phyloP scores from a whole-genome alignment of 345 rosid genomes.

The Populus deltoides region DNA sequence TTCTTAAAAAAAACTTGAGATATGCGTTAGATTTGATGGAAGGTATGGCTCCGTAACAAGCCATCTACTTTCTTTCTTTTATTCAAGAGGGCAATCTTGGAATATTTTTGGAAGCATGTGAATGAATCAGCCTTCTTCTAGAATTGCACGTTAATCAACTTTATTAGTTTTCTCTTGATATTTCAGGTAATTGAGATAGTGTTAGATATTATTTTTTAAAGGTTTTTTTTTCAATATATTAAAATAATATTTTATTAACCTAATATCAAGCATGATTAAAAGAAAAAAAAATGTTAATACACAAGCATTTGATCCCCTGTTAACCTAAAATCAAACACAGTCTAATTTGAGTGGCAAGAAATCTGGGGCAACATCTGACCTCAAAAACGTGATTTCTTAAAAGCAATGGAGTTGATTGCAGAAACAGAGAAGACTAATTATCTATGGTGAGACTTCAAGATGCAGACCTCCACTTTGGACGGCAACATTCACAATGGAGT shows the following conservation, averaged over 20 bases:
- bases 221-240: too few species aligned
- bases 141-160: too few species aligned
- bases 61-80: background rate
- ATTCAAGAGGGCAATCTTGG: background rate
- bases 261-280: too few species aligned
- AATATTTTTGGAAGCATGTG: background rate
- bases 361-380: background rate
- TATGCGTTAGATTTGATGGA: background rate
- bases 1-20: too few species aligned
- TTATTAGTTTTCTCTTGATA: too few species aligned
- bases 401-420: background rate
- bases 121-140: background rate
- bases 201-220: too few species aligned
- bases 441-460: background rate
- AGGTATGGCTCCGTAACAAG: background rate
- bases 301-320: too few species aligned
- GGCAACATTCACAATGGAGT: background rate
- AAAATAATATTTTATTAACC: too few species aligned
- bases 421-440: too few species aligned
- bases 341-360: background rate
- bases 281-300: too few species aligned
- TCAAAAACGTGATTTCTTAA: background rate
- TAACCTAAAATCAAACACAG: too few species aligned
- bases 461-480: background rate
- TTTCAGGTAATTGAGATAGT: too few species aligned